These are phyloP conservation scores for Neostapfia colusana DNA, from an alignment of 176 grass and related monocot genomes.

Conservation along the genomic window DNA sequence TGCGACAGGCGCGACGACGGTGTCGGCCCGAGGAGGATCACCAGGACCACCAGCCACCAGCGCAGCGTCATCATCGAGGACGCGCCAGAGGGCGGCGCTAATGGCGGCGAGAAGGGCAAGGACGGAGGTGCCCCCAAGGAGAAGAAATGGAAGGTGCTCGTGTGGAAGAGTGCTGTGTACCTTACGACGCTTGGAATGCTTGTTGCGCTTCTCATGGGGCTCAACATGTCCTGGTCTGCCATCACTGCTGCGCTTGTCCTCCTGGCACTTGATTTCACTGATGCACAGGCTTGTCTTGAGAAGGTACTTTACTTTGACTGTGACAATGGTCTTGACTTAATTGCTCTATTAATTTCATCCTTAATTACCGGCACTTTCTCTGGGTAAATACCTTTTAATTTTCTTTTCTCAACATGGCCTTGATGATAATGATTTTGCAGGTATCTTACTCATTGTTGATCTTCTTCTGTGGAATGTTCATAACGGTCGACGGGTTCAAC, in stretches of 20 bases:
- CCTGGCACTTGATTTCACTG: constrained; percentile 87
- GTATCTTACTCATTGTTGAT: constrained; percentile 92
- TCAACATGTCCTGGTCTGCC: constrained; percentile 96
- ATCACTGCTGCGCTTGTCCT: constrained; percentile 86
- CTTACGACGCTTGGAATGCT: constrained; percentile 87
- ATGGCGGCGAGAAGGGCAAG: constrained; percentile 28
- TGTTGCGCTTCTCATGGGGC: constrained; percentile 69
- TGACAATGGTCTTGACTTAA: too few relatives aligned
- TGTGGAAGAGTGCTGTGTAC: constrained; percentile 79
- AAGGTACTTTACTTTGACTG: constrained; percentile 45
- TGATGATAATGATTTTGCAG: constrained; percentile 41
- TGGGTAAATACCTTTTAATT: too few relatives aligned
- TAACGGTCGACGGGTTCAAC: constrained; percentile 94
- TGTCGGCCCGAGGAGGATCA: constrained; percentile 40
- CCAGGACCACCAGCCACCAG: constrained; percentile 53
- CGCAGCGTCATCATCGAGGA: constrained; percentile 52
- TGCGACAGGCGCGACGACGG: constrained; percentile 40
- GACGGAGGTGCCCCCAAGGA: constrained; percentile 33
- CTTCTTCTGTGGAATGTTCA: constrained; percentile 99
- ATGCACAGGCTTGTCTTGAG: constrained; percentile 81
- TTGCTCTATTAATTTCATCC: too few relatives aligned
- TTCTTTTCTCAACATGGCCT: background rate
- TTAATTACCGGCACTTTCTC: too few relatives aligned
- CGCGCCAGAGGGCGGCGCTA: constrained; percentile 28
- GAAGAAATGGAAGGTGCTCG: constrained; percentile 65